Conservation (phyloP, 2,329 filamentous ascomycete genomes). For the Sporothrix pallida region DNA sequence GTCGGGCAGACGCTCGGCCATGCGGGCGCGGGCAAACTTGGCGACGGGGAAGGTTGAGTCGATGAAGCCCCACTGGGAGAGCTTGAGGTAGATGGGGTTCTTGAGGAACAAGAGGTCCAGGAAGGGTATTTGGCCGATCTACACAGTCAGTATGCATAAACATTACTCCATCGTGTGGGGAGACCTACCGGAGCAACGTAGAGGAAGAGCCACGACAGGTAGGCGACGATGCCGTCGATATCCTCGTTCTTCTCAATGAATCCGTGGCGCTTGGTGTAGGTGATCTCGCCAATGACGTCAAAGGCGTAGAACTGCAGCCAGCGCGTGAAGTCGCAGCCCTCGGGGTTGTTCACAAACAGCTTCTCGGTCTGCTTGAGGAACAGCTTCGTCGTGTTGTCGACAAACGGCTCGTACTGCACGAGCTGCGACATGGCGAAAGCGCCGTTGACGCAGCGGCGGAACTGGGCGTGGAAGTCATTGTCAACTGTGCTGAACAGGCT, state of each 20-base stretch:
- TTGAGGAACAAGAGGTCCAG: slow-evolving; percentile 74
- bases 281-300: slow-evolving; percentile 79
- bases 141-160: slow-evolving; percentile 8
- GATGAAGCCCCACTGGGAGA: slow-evolving; percentile 69
- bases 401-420: slow-evolving; percentile 79
- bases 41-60: slow-evolving; percentile 75
- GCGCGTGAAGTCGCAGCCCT: slow-evolving; percentile 66
- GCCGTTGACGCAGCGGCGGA: slow-evolving; percentile 75
- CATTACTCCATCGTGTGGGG: neutral
- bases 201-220: slow-evolving; percentile 67
- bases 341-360: slow-evolving; percentile 55
- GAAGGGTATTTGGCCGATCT: slow-evolving; percentile 75
- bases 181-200: slow-evolving; percentile 67
- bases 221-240: slow-evolving; percentile 73
- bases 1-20: slow-evolving; percentile 66
- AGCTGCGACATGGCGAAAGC: slow-evolving; percentile 79
- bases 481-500: slow-evolving; percentile 79
- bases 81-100: slow-evolving; percentile 73
- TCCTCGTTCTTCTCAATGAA: slow-evolving; percentile 78
- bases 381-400: slow-evolving; percentile 74
- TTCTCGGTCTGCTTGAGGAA: slow-evolving; percentile 69
- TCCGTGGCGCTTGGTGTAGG: slow-evolving; percentile 75
- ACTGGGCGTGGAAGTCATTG: slow-evolving; percentile 75
- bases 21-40: slow-evolving; percentile 70
- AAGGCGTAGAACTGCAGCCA: slow-evolving; percentile 85